A percentile compares a stretch with the other conserved stretches of the same genome.
phyloP scores from a whole-genome alignment of 208 protist genomes.

The Histomonas meleagridis region DNA sequence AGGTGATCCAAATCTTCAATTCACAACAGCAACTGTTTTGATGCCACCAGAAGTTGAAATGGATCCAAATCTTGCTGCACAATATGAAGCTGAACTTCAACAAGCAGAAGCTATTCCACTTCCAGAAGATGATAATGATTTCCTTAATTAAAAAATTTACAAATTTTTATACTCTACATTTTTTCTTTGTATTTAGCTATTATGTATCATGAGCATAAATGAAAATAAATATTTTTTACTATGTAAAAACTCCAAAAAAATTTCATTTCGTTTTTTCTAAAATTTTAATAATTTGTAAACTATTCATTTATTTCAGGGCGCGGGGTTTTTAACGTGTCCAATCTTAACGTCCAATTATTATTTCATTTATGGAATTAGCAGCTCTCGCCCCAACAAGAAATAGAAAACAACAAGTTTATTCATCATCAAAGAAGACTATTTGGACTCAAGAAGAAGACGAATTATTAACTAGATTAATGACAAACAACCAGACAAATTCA shows the following conservation, averaged over 20 bases:
- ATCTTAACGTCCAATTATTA: no score
- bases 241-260: no score
- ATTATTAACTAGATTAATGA: no score
- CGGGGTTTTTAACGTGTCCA: no score
- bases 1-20: conserved; percentile 71
- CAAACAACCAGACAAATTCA: not conserved
- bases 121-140: conserved; percentile 68
- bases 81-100: conserved; percentile 70
- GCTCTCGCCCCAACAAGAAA: not conserved
- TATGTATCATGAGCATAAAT: no score
- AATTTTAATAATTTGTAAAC: no score
- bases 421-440: not conserved
- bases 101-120: conserved; percentile 67
- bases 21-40: conserved; percentile 67
- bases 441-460: conserved; percentile 12
- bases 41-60: conserved; percentile 57
- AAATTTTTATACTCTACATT: no score
- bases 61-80: conserved; percentile 50
- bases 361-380: no score
- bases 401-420: not conserved
- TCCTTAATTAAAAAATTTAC: conserved; percentile 20
- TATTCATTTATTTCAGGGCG: no score
- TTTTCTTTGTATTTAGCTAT: no score
- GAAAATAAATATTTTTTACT: no score
- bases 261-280: no score